phyloP scores from a whole-genome alignment of 2,329 filamentous ascomycete genomes.

The Phialemonium atrogriseum region DNA sequence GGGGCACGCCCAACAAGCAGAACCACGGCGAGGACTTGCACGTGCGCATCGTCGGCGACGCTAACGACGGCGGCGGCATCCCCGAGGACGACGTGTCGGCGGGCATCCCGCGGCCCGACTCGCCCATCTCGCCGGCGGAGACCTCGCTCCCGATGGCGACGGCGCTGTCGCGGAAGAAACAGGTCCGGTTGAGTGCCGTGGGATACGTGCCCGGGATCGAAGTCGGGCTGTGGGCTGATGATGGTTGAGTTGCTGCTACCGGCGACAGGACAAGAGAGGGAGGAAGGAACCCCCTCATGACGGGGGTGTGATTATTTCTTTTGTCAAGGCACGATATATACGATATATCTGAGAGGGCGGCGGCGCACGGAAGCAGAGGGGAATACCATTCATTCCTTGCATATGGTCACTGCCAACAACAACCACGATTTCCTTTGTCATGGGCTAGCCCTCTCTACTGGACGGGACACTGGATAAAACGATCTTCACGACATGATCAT shows the following conservation, averaged over 20 bases:
- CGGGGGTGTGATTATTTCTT: too few relatives aligned
- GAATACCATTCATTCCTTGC: too few relatives aligned
- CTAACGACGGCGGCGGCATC: conserved; percentile 6
- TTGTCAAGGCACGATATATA: too few relatives aligned
- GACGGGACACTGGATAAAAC: too few relatives aligned
- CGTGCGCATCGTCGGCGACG: conserved; percentile 9
- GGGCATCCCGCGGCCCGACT: conserved; percentile 22
- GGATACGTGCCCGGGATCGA: conserved; percentile 18
- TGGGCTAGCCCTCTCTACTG: too few relatives aligned
- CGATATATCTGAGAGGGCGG: too few relatives aligned
- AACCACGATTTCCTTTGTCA: too few relatives aligned
- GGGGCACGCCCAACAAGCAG: not conserved
- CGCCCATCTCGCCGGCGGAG: conserved; percentile 17
- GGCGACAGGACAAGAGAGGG: too few relatives aligned
- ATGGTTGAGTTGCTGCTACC: conserved; percentile 11
- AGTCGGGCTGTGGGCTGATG: conserved; percentile 18
- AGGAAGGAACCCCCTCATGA: too few relatives aligned
- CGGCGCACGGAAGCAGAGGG: too few relatives aligned
- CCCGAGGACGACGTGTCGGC: conserved; percentile 9
- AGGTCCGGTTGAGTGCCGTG: conserved; percentile 26
- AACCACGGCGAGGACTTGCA: conserved; percentile 3
- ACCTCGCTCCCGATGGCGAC: conserved; percentile 11
- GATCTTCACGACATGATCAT: too few relatives aligned
- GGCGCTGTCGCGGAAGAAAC: conserved; percentile 22
- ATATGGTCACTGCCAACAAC: too few relatives aligned